Evolutionary conservation across 1,284 basidiomycete species (phyloP).

Genomic region (Heterobasidion occidentale): DNA sequence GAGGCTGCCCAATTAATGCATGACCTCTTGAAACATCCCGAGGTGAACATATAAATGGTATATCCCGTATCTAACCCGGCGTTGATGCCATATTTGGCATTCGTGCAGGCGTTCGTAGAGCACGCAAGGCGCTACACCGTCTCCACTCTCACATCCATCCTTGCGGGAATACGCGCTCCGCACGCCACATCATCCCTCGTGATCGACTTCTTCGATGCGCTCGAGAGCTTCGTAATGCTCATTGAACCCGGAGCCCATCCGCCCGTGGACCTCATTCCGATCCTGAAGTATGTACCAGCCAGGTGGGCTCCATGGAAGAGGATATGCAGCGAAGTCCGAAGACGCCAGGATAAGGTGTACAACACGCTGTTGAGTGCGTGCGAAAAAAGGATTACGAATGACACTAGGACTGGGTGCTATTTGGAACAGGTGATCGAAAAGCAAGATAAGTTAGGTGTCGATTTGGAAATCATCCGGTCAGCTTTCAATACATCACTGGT

Average conservation of each 20-base stretch:
- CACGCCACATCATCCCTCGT: constrained; percentile 16
- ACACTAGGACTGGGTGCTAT: neutral
- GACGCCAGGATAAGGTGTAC: constrained; percentile 16
- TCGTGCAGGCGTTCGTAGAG: constrained; percentile 17
- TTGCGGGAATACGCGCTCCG: constrained; percentile 23
- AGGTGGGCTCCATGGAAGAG: constrained; percentile 25
- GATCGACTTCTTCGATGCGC: constrained; percentile 17
- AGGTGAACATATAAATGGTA: constrained; percentile 14
- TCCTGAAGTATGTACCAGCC: constrained; percentile 25
- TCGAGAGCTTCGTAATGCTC: constrained; percentile 18
- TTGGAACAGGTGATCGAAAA: neutral
- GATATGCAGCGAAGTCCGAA: constrained; percentile 14
- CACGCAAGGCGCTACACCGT: constrained; percentile 19
- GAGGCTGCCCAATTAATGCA: constrained; percentile 26
- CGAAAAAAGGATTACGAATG: neutral
- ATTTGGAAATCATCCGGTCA: neutral
- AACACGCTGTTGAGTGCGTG: constrained; percentile 12
- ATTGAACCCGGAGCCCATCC: constrained; percentile 23
- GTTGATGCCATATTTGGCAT: neutral
- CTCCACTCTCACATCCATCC: constrained; percentile 20
- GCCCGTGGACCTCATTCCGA: constrained; percentile 25
- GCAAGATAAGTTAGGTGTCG: neutral
- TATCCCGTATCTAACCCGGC: neutral
- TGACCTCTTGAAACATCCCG: constrained; percentile 21
- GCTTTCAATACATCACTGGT: neutral